Evolutionary conservation across 179 eudicot genomes (phyloP), one percentile per base, ranked within the genome.

Genomic region (Spergularia azorica): DNA sequence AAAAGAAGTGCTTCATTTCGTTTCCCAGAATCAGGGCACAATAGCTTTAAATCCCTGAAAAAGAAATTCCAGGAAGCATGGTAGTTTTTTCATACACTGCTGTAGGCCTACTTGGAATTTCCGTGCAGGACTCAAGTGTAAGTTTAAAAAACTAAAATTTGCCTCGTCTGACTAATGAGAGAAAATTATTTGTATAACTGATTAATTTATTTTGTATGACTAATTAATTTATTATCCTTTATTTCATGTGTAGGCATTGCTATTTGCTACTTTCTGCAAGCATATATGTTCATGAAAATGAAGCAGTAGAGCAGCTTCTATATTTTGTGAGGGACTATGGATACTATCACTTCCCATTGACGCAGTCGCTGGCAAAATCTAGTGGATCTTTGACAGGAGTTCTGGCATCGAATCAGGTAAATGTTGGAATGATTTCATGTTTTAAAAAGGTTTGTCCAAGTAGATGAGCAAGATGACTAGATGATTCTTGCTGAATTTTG

Each of bases 41-140:
- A 80, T 75, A 88, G 90, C 80, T 85, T 92, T 78, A 84, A 81
- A 77, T 87, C 89, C 46, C 70, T 92, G 69, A 92, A 81, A 78
- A 84, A 90, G 86, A 92, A 78, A 79, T 70, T 92, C 56, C 89
- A 89, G 77, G 89, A 84, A 46, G 91, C 82, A 8, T 84, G 84
- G 86, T 83, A 80, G 79, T 54, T 26, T 9, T 0, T 6, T 21
- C 36, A 26, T 26, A 26, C 32, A 26, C 9, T 55, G 26, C 61
- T 36, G 54, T 46, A 20, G 48, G 36, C 60, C 15, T 65, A 32
- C 16, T 46, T 46, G 26, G 3, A 0, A n/a, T 2, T 43, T 57
- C 6, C 43, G 7, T 69, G 18, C 51, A 48, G 59, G 60, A 4
- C 65, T 58, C 58, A 10, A 17, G 38, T 17, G 11, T 18, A 50